Evolutionary conservation across 2,329 filamentous ascomycete genomes (phyloP).

Genomic region (Penicillium digitatum): DNA sequence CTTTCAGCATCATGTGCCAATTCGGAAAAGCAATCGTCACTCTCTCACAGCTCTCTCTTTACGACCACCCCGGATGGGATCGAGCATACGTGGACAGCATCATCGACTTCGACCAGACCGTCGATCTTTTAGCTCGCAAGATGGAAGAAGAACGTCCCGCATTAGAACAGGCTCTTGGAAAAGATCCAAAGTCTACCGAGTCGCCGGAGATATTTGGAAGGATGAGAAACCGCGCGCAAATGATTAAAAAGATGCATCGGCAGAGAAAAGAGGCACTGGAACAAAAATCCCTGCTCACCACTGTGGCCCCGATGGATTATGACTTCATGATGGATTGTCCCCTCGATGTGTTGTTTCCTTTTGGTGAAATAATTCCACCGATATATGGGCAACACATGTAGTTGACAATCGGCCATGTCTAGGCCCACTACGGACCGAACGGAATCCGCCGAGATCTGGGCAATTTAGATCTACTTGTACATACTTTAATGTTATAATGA

Average conservation of each 20-base stretch:
- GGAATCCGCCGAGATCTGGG: neutral
- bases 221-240: neutral
- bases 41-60: constrained; percentile 26
- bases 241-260: constrained; percentile 15
- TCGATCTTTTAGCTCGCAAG: constrained; percentile 18
- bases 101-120: constrained; percentile 19
- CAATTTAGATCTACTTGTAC: neutral
- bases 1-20: constrained; percentile 46
- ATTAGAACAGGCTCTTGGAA: neutral
- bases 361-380: constrained; percentile 3
- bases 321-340: constrained; percentile 12
- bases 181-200: neutral
- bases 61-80: constrained; percentile 25
- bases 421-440: neutral
- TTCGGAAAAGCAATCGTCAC: constrained; percentile 45
- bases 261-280: constrained; percentile 12
- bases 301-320: constrained; percentile 1
- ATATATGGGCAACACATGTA: neutral
- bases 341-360: constrained; percentile 13
- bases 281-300: neutral
- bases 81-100: constrained; percentile 18
- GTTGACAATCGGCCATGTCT: neutral
- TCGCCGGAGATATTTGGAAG: constrained; percentile 15
- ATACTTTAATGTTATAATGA: neutral
- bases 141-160: constrained; percentile 14